phyloP scores from a whole-genome alignment of 2,329 filamentous ascomycete genomes.

The Xylaria hypoxylon region DNA sequence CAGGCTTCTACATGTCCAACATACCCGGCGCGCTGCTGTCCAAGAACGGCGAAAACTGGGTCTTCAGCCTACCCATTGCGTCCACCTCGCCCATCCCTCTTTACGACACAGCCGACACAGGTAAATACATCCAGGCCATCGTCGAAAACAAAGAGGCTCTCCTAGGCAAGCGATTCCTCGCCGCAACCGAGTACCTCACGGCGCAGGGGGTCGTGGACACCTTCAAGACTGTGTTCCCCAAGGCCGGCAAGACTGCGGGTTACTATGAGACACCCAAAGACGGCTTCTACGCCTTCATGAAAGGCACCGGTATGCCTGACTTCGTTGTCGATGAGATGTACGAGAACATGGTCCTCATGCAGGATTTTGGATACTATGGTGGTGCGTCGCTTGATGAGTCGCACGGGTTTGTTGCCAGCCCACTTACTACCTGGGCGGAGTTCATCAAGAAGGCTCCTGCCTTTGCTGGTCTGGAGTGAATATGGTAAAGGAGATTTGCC shows the following conservation, averaged over 20 bases:
- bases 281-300: constrained; percentile 55
- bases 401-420: constrained; percentile 53
- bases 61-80: constrained; percentile 50
- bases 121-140: constrained; percentile 55
- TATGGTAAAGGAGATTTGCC: not conserved
- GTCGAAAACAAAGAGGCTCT: constrained; percentile 52
- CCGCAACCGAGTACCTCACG: constrained; percentile 57
- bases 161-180: constrained; percentile 58
- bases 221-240: constrained; percentile 55
- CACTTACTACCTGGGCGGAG: constrained; percentile 58
- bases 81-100: constrained; percentile 51
- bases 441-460: constrained; percentile 51
- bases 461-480: constrained; percentile 54
- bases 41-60: constrained; percentile 51
- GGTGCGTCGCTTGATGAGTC: constrained; percentile 57
- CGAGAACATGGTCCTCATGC: constrained; percentile 65
- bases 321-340: constrained; percentile 61
- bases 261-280: constrained; percentile 54
- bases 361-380: constrained; percentile 65
- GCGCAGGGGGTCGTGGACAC: constrained; percentile 54
- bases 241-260: constrained; percentile 54
- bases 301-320: constrained; percentile 53
- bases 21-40: constrained; percentile 50
- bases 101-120: constrained; percentile 53
- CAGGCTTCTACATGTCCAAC: constrained; percentile 67